Conservation (phyloP, 2,329 filamentous ascomycete species). For the Didymella pomorum region DNA sequence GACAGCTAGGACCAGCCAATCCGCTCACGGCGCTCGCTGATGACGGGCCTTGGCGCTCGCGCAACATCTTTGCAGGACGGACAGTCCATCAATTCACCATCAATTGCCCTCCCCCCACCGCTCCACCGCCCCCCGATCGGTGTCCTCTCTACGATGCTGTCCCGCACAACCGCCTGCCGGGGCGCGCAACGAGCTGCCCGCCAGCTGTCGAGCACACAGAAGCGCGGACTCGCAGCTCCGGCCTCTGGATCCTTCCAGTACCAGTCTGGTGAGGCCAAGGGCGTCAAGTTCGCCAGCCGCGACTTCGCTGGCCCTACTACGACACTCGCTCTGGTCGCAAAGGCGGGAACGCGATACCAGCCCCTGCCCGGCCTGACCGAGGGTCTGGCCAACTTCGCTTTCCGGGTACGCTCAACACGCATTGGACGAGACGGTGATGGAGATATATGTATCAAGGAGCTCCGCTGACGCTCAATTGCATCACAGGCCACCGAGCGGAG, state of each 20-base stretch:
- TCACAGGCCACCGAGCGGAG: constrained; percentile 81
- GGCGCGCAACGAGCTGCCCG: constrained; percentile 69
- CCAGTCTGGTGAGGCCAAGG: constrained; percentile 83
- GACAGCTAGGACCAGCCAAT: constrained; percentile 9
- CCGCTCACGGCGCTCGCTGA: constrained; percentile 4
- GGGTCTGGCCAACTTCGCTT: constrained; percentile 93
- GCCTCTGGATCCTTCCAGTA: constrained; percentile 83
- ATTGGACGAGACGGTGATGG: background rate
- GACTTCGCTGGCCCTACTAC: constrained; percentile 88
- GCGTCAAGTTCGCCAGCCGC: constrained; percentile 91
- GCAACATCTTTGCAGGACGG: constrained; percentile 17
- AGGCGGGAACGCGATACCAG: constrained; percentile 94
- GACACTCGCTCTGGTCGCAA: constrained; percentile 88
- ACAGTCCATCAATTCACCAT: constrained; percentile 33
- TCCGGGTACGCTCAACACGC: constrained; percentile 73
- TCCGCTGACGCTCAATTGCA: constrained; percentile 20
- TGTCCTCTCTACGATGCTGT: constrained; percentile 66
- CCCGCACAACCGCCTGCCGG: constrained; percentile 70
- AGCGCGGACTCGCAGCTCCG: constrained; percentile 71
- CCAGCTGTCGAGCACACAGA: constrained; percentile 62
- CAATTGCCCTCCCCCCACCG: constrained; percentile 60
- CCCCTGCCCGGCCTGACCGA: constrained; percentile 87
- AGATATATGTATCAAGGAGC: constrained; percentile 2
- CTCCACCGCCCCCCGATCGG: constrained; percentile 53
- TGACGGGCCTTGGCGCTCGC: constrained; percentile 20